A percentile compares a stretch with the other conserved stretches of the same genome.
phyloP scores from a whole-genome alignment of 257 asterid species.

The Solanum bulbocastanum region DNA sequence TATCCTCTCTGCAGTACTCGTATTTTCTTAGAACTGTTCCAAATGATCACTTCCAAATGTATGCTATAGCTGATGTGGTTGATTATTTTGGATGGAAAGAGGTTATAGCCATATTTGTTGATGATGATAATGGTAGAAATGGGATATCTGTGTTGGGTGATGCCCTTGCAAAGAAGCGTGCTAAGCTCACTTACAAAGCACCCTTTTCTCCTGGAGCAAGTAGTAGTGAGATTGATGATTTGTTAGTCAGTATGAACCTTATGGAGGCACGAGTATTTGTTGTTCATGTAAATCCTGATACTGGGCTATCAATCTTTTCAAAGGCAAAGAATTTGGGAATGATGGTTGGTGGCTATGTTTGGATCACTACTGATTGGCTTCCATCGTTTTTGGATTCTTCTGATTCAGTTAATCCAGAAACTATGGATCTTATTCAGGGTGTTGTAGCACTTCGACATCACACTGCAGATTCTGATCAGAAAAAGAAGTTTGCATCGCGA shows the following conservation, averaged over 20 bases:
- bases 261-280: constrained; percentile 60
- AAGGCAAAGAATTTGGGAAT: constrained; percentile 51
- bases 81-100: constrained; percentile 54
- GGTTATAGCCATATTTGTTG: constrained; percentile 52
- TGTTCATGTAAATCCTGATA: constrained; percentile 67
- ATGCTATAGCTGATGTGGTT: constrained; percentile 50
- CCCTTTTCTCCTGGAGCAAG: constrained; percentile 45
- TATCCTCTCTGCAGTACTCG: constrained; percentile 54
- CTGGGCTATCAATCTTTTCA: constrained; percentile 41
- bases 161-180: constrained; percentile 45
- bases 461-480: constrained; percentile 43
- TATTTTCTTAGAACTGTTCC: constrained; percentile 45
- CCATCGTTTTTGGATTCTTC: constrained; percentile 42
- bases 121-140: constrained; percentile 63
- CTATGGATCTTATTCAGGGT: constrained; percentile 47
- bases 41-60: constrained; percentile 54
- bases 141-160: constrained; percentile 57
- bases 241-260: constrained; percentile 37
- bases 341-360: constrained; percentile 48
- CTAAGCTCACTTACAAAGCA: constrained; percentile 59
- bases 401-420: constrained; percentile 26
- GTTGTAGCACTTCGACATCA: constrained; percentile 56
- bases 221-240: constrained; percentile 24
- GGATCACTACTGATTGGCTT: constrained; percentile 83
- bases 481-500: constrained; percentile 24